phyloP scores from a whole-genome alignment of 2,329 filamentous ascomycete species.

The Parastagonospora avenae region DNA sequence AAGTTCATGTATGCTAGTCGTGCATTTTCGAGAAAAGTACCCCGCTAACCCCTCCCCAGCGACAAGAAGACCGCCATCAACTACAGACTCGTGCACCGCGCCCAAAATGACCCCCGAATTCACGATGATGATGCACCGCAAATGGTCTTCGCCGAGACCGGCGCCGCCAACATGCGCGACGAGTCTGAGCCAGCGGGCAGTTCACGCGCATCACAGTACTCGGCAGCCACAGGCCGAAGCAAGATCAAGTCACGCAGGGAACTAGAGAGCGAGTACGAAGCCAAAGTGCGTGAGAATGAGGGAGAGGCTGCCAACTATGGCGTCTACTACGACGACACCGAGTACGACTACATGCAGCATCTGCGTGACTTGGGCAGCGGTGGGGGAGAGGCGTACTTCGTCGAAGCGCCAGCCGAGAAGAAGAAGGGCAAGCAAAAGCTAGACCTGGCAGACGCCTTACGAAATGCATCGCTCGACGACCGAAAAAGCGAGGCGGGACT shows the following conservation, averaged over 20 bases:
- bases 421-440: slow-evolving; percentile 78
- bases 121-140: slow-evolving; percentile 87
- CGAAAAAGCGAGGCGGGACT: slow-evolving; percentile 48
- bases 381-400: slow-evolving; percentile 76
- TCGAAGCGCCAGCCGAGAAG: slow-evolving; percentile 71
- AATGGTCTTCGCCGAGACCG: slow-evolving; percentile 81
- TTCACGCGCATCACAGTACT: slow-evolving; percentile 53
- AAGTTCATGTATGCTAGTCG: slow-evolving; percentile 70
- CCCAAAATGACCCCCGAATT: slow-evolving; percentile 96
- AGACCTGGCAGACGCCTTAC: slow-evolving; percentile 81
- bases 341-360: slow-evolving; percentile 99
- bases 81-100: slow-evolving; percentile 92
- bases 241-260: slow-evolving; percentile 74
- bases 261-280: slow-evolving; percentile 74
- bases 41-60: slow-evolving; percentile 52
- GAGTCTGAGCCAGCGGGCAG: slow-evolving; percentile 50
- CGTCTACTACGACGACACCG: slow-evolving; percentile 90
- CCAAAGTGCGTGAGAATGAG: slow-evolving; percentile 80
- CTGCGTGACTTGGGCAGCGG: slow-evolving; percentile 77
- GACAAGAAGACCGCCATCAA: slow-evolving; percentile 93
- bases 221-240: slow-evolving; percentile 46
- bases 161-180: slow-evolving; percentile 46
- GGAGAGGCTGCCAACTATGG: slow-evolving; percentile 95
- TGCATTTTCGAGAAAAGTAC: slow-evolving; percentile 7
- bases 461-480: slow-evolving; percentile 53